Base-by-base conservation (phyloP, 2,329 filamentous ascomycete genomes). In the Aureobasidium sp. region DNA sequence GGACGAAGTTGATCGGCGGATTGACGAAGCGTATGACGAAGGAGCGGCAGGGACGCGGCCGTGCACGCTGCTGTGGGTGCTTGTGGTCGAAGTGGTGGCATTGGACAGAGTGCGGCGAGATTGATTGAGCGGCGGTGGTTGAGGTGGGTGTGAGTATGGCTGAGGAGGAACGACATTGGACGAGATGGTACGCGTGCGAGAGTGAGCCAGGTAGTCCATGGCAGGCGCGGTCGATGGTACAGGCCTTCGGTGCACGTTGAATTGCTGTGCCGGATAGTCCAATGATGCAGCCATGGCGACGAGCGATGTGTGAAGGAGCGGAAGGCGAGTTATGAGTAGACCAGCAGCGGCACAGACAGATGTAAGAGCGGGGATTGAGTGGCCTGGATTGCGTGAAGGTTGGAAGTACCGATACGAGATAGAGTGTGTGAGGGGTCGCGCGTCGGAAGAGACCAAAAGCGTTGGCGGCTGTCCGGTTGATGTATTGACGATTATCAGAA, bases 1-100 rank as follows among this genome's bases (percentile, higher is more conserved):
- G 57, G 88, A 89, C 3, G 91, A 96, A 34, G 86, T 90, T 32
- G 90, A 95, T 66, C 91, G 85, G 63, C 89, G 86, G 53, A 73
- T 65, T 72, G 78, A 53, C 72, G 80, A 66, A 80, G 63, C 66
- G 48, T 66, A 66, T 10, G 67, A 66, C 39, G 67, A 68, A 25
- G 67, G 66, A 21, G 67, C 69, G 78, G 63, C 85, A 80, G 63
- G 82, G 83, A 73, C 74, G 67, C 77, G 75, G 64, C 74, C 73
- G 52, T 41, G 32, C 57, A 49, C 42, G 30, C 54, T 59, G 54
- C 54, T 59, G 25, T 47, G 32, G 36, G 82, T 85, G 57, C 45
- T 59, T 27, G 82, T 85, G 21, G 82, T 86, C n/a, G 86, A 88
- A 39, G 84, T 79, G 61, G 88, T 91, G 70, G 85, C 88, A 71